Evolutionary conservation across 495 filamentous ascomycete species (phyloP).

Genomic region (Bryoglossum gracile): DNA sequence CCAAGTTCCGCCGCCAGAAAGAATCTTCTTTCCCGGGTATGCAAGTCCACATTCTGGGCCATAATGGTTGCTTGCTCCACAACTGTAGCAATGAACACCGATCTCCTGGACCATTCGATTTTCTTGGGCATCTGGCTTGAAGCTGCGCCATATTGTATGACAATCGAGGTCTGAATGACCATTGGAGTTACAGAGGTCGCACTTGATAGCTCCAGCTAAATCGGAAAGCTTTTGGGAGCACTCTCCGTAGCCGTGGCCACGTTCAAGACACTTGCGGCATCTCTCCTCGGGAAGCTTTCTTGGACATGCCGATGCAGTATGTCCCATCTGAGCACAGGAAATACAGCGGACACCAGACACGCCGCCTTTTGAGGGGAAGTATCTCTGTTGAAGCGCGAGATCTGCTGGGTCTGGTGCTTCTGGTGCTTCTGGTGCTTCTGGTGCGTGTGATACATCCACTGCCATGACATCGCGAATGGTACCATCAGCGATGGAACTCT

Average conservation of each 20-base stretch:
- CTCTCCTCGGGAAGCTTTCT: constrained; percentile 2
- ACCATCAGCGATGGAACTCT: too few relatives aligned
- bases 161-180: constrained; percentile 21
- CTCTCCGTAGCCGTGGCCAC: constrained; percentile 13
- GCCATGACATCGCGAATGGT: background rate
- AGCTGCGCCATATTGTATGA: constrained; percentile 26
- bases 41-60: constrained; percentile 24
- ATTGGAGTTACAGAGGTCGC: constrained; percentile 18
- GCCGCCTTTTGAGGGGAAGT: constrained; percentile 11
- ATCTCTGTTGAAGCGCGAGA: constrained; percentile 11
- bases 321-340: constrained; percentile 14
- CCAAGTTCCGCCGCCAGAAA: constrained; percentile 20
- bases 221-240: constrained; percentile 21
- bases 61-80: constrained; percentile 19
- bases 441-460: background rate
- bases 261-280: constrained; percentile 23
- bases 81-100: constrained; percentile 20
- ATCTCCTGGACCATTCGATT: constrained; percentile 18
- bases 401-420: too few relatives aligned
- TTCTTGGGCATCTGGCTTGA: constrained; percentile 12
- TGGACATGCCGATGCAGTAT: constrained; percentile 16
- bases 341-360: constrained; percentile 11
- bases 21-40: background rate
- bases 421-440: too few relatives aligned
- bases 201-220: constrained; percentile 8